Base-by-base conservation (phyloP, 2,329 filamentous ascomycete species). In the Aureobasidium sp. region DNA sequence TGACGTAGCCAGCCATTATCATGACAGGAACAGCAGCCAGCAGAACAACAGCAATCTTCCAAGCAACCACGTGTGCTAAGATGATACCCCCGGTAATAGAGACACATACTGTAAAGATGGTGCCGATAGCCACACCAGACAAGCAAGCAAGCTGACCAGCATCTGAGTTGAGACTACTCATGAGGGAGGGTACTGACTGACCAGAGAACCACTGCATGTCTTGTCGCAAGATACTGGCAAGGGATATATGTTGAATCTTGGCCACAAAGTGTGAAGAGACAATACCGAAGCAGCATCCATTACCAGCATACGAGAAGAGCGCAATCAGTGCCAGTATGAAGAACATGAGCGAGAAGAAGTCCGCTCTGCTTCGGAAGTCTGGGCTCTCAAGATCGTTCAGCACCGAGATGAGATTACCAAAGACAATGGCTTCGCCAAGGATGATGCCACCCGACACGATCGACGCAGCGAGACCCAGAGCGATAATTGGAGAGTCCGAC, bases 341-440 rank as follows among this genome's bases (percentile, higher is more conserved):
- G 70, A 81, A 81, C 66, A 81, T 73, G 4, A 80, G 65, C 59
- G 76, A 79, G 65, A 76, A 79, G 62, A 79, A 75, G 8, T 77
- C 69, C 1, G 75, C 72, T 64, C 65, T 41, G 14, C 51, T 34
- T 1, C 65, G 63, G 59, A 69, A 71, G 41, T 64, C 55, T 1
- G 67, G 58, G 36, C 47, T 63, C 3, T 62, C 37, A 9, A 64
- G 48, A 25, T 65, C 82, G 67, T 81, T 86, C 30, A 83, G 69
- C 3, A 77, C 73, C 32, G 76, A 70, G 48, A 83, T 76, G 2
- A 81, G 76, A 63, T 81, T 75, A 21, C 81, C 81, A 64, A 83
- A 83, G 34, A 82, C 80, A 30, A 85, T 73, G 30, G 82, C 83
- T 64, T 85, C 80, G 16, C 85, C 85, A 30, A 88, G 80, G 44